These are phyloP conservation scores for Exophiala calicioides DNA, from an alignment of 2,329 filamentous ascomycete genomes.

Conservation along the genomic window DNA sequence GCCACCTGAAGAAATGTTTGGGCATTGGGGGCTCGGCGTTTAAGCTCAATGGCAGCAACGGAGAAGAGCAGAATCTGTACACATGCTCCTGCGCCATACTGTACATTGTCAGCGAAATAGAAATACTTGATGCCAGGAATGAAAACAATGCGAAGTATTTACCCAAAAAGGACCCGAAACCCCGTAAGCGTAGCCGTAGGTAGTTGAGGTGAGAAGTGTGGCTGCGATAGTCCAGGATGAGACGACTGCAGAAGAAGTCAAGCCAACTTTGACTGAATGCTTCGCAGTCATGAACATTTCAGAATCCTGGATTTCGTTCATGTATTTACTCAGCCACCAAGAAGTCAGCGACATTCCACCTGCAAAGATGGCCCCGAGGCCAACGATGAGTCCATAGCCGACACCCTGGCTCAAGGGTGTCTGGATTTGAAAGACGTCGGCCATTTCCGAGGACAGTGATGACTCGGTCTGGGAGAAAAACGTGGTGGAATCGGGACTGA, in stretches of 20 bases:
- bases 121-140: too few species aligned
- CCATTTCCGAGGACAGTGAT: too few species aligned
- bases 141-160: too few species aligned
- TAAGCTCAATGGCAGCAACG: slow-evolving; percentile 57
- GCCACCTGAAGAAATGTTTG: slow-evolving; percentile 55
- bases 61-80: slow-evolving; percentile 87
- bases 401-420: slow-evolving; percentile 55
- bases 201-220: slow-evolving; percentile 63
- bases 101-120: too few species aligned
- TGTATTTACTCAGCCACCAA: slow-evolving; percentile 71
- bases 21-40: slow-evolving; percentile 52
- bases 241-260: slow-evolving; percentile 82
- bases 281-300: slow-evolving; percentile 91
- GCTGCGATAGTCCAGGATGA: slow-evolving; percentile 76
- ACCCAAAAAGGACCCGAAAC: slow-evolving; percentile 65
- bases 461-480: too few species aligned
- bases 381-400: slow-evolving; percentile 76
- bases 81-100: slow-evolving; percentile 69
- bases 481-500: too few species aligned
- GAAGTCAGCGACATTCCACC: slow-evolving; percentile 37
- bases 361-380: slow-evolving; percentile 62
- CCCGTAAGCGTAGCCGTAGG: slow-evolving; percentile 76
- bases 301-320: too few species aligned
- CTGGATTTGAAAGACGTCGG: too few species aligned
- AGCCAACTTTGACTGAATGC: slow-evolving; percentile 79